Base-by-base conservation (phyloP, 495 filamentous ascomycete genomes). In the Penicillium pulvis region DNA sequence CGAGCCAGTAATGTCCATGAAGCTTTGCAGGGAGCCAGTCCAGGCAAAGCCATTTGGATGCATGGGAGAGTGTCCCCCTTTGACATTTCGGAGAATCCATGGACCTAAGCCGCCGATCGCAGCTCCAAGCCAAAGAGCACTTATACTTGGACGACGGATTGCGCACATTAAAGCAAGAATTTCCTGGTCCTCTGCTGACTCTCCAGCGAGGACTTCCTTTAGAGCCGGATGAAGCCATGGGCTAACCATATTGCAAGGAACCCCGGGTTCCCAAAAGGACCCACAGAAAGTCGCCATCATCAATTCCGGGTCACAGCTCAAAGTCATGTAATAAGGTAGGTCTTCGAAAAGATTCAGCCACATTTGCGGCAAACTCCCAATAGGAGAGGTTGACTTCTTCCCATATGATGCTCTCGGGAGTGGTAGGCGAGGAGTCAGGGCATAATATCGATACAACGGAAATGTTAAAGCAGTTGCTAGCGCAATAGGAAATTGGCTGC, bases 211-310 rank as follows among this genome's bases (percentile, higher is more conserved):
- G 4, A 64, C 43, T 46, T 66, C 63, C 31, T 62, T 53, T 6
- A 66, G 43, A 26, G 60, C 47, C 5, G 59, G 65, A 54, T 68
- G 56, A 23, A 64, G 24, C 61, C 56, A 68, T n/a, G 61, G 54
- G 19, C 56, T 60, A 11, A 61, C 61, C 11, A 68, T 56, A 45
- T 62, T 64, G 41, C 59, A 68, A 19, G 59, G 54, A 14, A 65
- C 28, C 6, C 39, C 53, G 9, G 53, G 56, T 36, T 65, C 59
- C 62, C 62, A 65, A n/a, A 68, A 68, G 47, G 45, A 42, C 4
- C 62, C 62, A 50, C 57, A 63, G 2, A 66, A 36, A 33, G 30
- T 41, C 6, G 65, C 62, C 10, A 64, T 62, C 43, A 68, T 53
- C 6, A 53, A 30, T 55, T 64, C 61, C 10, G 55, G 55, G 30